Percentiles rank a stretch among this genome's conserved stretches.
Conservation (phyloP, 2,329 filamentous ascomycete species). For the Parastagonospora avenae region DNA sequence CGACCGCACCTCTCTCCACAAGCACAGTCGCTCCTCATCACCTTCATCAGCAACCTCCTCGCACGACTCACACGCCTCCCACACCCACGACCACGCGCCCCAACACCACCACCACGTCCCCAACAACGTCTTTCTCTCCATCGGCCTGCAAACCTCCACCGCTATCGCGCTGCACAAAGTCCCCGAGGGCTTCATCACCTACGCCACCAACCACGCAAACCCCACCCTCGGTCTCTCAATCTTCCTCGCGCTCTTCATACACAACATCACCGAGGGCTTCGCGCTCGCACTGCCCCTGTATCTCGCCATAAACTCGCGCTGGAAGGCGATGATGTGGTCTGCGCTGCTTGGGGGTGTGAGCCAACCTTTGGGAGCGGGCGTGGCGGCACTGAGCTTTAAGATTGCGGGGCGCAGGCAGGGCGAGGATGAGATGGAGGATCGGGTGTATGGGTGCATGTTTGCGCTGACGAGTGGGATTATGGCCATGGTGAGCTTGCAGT, state of each 20-base stretch:
- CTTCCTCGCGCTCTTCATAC: constrained; percentile 94
- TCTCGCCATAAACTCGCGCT: constrained; percentile 80
- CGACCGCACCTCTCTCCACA: constrained; percentile 11
- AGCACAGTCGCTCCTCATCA: constrained; percentile 20
- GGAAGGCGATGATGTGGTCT: constrained; percentile 83
- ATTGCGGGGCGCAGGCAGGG: constrained; percentile 61
- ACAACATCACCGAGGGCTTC: constrained; percentile 98
- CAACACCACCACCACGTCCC: constrained; percentile 95
- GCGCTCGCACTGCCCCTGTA: constrained; percentile 91
- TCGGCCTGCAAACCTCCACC: constrained; percentile 93
- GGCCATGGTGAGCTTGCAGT: constrained; percentile 86
- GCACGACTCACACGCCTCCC: constrained; percentile 21
- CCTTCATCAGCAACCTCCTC: constrained; percentile 19
- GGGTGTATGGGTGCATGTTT: constrained; percentile 79
- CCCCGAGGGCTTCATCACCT: constrained; percentile 86
- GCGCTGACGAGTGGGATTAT: constrained; percentile 91
- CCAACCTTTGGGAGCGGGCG: constrained; percentile 82
- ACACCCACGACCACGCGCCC: constrained; percentile 55
- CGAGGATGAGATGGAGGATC: constrained; percentile 57
- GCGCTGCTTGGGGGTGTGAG: constrained; percentile 82
- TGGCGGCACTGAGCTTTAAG: constrained; percentile 87
- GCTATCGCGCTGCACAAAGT: constrained; percentile 97
- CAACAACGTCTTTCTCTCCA: constrained; percentile 88
- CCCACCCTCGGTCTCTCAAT: constrained; percentile 86
- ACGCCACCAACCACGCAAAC: constrained; percentile 95